Evolutionary conservation across 441 rosid species (phyloP).

Genomic region (Adansonia gregorii): DNA sequence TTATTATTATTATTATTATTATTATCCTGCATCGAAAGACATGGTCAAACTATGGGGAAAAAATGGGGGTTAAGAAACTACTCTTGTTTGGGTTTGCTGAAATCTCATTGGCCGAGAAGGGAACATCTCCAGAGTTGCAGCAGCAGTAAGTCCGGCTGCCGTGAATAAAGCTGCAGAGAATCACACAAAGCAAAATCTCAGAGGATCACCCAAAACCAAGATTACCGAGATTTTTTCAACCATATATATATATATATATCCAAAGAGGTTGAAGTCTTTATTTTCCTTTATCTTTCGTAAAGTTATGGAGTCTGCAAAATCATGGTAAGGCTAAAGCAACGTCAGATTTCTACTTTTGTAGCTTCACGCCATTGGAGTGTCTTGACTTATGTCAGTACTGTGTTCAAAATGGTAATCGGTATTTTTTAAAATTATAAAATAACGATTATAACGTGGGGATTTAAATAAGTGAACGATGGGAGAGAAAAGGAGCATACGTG

Average conservation of each 20-base stretch:
- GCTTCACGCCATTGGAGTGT: slow-evolving; percentile 71
- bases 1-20: too few species aligned
- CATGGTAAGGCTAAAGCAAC: slow-evolving; percentile 34
- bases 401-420: slow-evolving; percentile 50
- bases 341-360: slow-evolving; percentile 61
- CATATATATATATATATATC: background rate
- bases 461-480: slow-evolving; percentile 32
- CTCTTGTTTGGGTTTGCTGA: slow-evolving; percentile 79
- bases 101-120: slow-evolving; percentile 99
- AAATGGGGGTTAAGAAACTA: slow-evolving; percentile 41
- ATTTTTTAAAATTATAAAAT: too few species aligned
- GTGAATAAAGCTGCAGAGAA: slow-evolving; percentile 81
- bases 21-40: slow-evolving; percentile 23
- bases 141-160: slow-evolving; percentile 82
- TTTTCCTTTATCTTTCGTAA: slow-evolving; percentile 35
- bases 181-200: slow-evolving; percentile 46
- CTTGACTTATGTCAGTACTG: slow-evolving; percentile 65
- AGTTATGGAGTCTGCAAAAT: slow-evolving; percentile 59
- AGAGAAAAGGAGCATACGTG: slow-evolving; percentile 53
- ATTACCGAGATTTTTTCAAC: slow-evolving; percentile 19
- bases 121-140: slow-evolving; percentile 87
- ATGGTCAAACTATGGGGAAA: slow-evolving; percentile 60
- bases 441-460: too few species aligned
- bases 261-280: slow-evolving; percentile 23
- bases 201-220: slow-evolving; percentile 40